Base-by-base conservation (phyloP, 2,329 filamentous ascomycete species). In the Lanzia echinophila region DNA sequence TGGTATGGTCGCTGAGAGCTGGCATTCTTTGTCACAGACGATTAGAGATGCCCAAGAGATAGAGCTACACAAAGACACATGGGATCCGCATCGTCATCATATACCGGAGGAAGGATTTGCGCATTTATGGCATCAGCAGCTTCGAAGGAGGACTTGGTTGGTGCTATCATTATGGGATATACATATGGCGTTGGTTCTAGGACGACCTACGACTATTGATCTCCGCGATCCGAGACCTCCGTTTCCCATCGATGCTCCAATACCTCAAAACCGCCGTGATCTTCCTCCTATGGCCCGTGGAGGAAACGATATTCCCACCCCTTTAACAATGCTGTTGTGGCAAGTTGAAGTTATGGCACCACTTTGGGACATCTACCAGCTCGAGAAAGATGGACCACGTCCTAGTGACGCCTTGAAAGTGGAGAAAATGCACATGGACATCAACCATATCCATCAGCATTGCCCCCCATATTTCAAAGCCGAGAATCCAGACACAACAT, bases 11-110 rank as follows among this genome's bases (percentile, higher is more conserved):
- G 79, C 79, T 0, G 82, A 84, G 60, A 73, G 63, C 45, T 71
- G 69, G 69, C 69, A 71, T 56, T 63, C 61, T 3, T 59, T 84
- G 31, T 77, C 78, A 1, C 72, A 74, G 20, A 76, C 78, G 0
- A 82, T 84, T 53, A 72, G 79, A 39, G 81, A 84, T 63, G 82
- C 79, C 0, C 81, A 84, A 63, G 81, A 84, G 60, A 75, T 84
- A 39, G 82, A 81, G 12, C 69, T 85, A 61, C 68, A 85, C 59
- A 73, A 76, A 12, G 75, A 79, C 57, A 72, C 69, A 34, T 67
- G 76, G 58, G 78, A 78, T 0, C 74, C 47, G 68, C 66, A 13
- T 68, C 48, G 48, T 47, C 50, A 43, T 50, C 73, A 38, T 74
- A 72, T 43, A 38, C 65, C 73, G 5, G 78, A 79, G 55, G 73